Evolutionary conservation across 2,329 filamentous ascomycete genomes (phyloP), one percentile per base, ranked within the genome.

Genomic region (Sporothrix inflata): DNA sequence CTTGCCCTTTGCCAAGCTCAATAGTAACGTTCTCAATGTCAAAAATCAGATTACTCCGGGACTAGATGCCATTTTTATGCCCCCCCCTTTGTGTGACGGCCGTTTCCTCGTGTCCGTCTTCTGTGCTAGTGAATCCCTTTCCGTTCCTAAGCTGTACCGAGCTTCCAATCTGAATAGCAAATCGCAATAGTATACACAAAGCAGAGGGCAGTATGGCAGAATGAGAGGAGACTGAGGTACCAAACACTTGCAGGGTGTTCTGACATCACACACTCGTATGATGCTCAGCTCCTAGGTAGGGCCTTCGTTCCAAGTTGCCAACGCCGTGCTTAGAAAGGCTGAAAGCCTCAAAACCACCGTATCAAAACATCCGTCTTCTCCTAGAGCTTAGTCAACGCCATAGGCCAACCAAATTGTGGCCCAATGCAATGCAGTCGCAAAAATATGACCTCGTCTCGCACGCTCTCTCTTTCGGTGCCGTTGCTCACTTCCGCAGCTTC

Each of bases 401-500:
- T n/a, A 40, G 34, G 34, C 3, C 38, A 42, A 42, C 34, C 40
- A 7, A 30, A 19, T 8, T 9, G n/a, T 34, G 8, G 27, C 16
- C 16, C 40, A 24, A 45, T 27, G 38, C 60, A 45, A 45, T 65
- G 60, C 60, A 42, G 60, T 45, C 21, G 40, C 60, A 47, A 65
- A 65, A 65, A 49, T 19, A n/a, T n/a, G n/a, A n/a, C n/a, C n/a
- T n/a, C n/a, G n/a, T n/a, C n/a, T n/a, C n/a, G n/a, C n/a, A n/a
- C n/a, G n/a, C n/a, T 40, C 6, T 27, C 6, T 16, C 4, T 49
- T 68, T 34, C 6, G 3, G 9, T n/a, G 3, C n/a, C 1, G 38
- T 27, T 5, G 12, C 12, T 75, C 69, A 80, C 76, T 80, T 80
- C 72, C 88, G 84, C 74, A 84, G 79, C 82, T 90, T 91, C 1